phyloP scores from a whole-genome alignment of 2,329 filamentous ascomycete genomes.

The Plectosphaerella sp. region DNA sequence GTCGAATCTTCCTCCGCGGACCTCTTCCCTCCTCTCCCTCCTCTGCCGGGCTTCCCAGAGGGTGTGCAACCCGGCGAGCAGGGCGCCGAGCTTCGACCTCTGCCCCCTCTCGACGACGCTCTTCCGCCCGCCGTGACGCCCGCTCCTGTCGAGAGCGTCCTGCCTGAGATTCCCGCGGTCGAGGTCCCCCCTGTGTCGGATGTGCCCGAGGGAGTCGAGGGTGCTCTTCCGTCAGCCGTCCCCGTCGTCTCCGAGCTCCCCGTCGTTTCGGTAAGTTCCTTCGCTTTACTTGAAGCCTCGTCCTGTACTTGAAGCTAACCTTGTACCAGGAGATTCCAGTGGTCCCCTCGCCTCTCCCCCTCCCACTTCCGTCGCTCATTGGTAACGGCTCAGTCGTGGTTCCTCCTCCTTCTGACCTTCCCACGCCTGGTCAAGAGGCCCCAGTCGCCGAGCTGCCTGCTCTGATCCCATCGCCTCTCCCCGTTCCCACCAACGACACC shows the following conservation, averaged over 20 bases:
- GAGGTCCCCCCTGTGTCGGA: neutral
- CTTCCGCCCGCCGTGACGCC: neutral
- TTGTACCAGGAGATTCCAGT: neutral
- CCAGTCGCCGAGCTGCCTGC: neutral
- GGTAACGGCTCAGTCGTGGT: neutral
- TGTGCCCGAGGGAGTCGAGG: neutral
- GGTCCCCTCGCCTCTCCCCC: neutral
- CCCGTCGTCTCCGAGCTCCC: neutral
- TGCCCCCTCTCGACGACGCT: neutral
- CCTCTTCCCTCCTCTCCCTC: neutral
- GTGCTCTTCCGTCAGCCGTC: neutral
- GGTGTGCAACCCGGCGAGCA: neutral
- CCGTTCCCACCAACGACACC: neutral
- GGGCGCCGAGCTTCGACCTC: conserved; percentile 2
- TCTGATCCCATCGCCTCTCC: neutral
- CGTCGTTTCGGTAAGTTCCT: neutral
- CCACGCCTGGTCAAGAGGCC: neutral
- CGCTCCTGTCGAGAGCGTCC: neutral
- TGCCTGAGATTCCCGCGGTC: neutral
- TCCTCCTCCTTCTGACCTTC: neutral
- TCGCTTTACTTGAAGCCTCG: neutral
- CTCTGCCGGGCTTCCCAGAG: neutral
- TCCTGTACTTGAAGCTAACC: neutral
- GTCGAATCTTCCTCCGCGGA: neutral
- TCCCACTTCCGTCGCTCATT: neutral